Base-by-base conservation (phyloP, 2,329 filamentous ascomycete species). In the Trichoderma arundinaceum region DNA sequence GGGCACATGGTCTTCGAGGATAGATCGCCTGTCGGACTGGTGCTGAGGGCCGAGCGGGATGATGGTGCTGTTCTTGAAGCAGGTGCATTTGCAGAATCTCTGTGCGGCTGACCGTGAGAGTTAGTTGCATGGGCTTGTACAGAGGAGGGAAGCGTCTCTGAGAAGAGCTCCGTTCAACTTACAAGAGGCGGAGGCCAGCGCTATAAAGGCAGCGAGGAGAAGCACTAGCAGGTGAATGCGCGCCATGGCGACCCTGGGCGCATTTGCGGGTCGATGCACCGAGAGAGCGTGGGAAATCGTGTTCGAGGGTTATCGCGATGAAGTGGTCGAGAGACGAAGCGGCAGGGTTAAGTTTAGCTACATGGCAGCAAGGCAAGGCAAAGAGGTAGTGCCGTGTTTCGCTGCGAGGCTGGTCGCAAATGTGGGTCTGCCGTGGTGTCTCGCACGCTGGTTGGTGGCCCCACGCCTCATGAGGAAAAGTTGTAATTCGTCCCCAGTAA, bases 61-160 rank as follows among this genome's bases (percentile, higher is more conserved):
- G 72, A 90, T 88, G 69, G 86, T 89, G 81, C 85, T 88, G 79
- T 90, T 89, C 71, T 85, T 86, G 79, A 88, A 88, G 79, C 87
- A 90, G 70, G 86, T 89, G 78, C 87, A 90, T 82, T 90, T 90
- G 81, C 87, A 90, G 75, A 89, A 90, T 1, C 84, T 86, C 17
- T 86, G 86, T 49, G 86, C 83, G 38, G 84, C 86, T 89, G 72
- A 13, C 41, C 10, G 7, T 12, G n/a, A 48, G 28, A 35, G 28
- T 52, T 38, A 63, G 6, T 28, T 28, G 22, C 22, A 28, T 4
- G 22, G 22, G 39, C 32, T 33, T 46, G 32, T 8, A n/a, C 13
- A 58, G 15, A 33, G 44, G 46, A 15, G 19, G n/a, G n/a, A 41
- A 32, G 48, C 48, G 48, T 28, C 48, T n/a, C 28, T 8, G 22